phyloP scores from a whole-genome alignment of 306 rosid genomes.

The Neltuma alba region DNA sequence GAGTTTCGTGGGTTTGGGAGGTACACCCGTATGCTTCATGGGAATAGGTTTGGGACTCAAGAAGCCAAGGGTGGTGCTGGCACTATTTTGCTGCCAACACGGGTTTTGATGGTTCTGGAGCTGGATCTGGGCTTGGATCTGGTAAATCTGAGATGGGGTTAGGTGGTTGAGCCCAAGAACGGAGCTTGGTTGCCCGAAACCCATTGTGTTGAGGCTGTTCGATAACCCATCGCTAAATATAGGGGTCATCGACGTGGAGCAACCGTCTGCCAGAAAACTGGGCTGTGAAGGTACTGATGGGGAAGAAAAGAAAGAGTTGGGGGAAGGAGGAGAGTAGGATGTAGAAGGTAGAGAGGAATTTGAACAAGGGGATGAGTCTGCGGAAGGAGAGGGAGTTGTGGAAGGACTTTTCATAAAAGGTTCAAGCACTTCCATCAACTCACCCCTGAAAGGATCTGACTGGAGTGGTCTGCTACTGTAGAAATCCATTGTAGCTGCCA shows the following conservation, averaged over 20 bases:
- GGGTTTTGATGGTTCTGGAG: slow-evolving; percentile 41
- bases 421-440: slow-evolving; percentile 96
- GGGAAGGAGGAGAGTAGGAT: slow-evolving; percentile 34
- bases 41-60: slow-evolving; percentile 62
- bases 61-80: slow-evolving; percentile 37
- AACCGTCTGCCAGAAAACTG: slow-evolving; percentile 34
- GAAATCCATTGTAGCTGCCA: slow-evolving; percentile 83
- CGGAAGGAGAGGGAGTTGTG: slow-evolving; percentile 34
- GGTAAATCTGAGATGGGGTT: slow-evolving; percentile 66
- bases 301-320: slow-evolving; percentile 24
- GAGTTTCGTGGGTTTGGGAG: slow-evolving; percentile 77
- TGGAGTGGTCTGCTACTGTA: slow-evolving; percentile 55
- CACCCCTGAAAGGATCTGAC: slow-evolving; percentile 74
- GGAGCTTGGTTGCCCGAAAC: slow-evolving; percentile 51
- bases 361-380: slow-evolving; percentile 32
- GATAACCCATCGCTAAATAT: slow-evolving; percentile 50
- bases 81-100: slow-evolving; percentile 19
- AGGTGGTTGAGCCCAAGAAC: slow-evolving; percentile 64
- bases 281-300: slow-evolving; percentile 37
- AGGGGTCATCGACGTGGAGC: slow-evolving; percentile 49
- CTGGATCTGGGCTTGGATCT: slow-evolving; percentile 76
- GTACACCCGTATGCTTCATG: slow-evolving; percentile 71
- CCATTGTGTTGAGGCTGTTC: slow-evolving; percentile 37
- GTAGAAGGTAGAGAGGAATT: slow-evolving; percentile 32
- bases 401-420: slow-evolving; percentile 95